Evolutionary conservation across 495 filamentous ascomycete species (phyloP).

Genomic region (Hyaloscypha variabilis): DNA sequence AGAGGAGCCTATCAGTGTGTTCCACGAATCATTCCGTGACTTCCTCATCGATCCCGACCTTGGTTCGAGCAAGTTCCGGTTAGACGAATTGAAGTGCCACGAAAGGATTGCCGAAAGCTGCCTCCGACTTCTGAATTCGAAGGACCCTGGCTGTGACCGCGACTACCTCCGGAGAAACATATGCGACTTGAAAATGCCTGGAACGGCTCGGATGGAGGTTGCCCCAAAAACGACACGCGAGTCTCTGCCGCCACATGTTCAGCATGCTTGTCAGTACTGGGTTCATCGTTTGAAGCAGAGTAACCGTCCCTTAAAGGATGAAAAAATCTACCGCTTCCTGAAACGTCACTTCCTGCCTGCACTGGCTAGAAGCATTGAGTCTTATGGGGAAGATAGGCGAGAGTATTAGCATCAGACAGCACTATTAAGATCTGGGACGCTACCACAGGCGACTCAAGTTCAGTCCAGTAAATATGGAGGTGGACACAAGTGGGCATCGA

Average conservation of each 20-base stretch:
- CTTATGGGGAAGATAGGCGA: too few relatives aligned
- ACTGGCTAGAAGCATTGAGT: constrained; percentile 10
- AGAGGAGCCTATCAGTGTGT: constrained; percentile 26
- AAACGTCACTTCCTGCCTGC: constrained; percentile 42
- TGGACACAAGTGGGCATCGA: too few relatives aligned
- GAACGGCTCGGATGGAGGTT: constrained; percentile 27
- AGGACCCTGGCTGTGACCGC: too few relatives aligned
- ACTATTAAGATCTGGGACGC: too few relatives aligned
- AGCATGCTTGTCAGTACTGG: constrained; percentile 41
- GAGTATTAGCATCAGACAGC: neutral
- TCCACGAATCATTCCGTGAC: constrained; percentile 54
- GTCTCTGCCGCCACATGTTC: constrained; percentile 32
- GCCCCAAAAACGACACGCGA: constrained; percentile 7
- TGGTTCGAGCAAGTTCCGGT: constrained; percentile 39
- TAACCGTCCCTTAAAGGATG: constrained; percentile 27
- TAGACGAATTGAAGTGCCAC: constrained; percentile 42
- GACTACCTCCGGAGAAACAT: constrained; percentile 42
- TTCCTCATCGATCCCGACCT: constrained; percentile 44
- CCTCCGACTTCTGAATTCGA: too few relatives aligned
- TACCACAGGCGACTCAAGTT: too few relatives aligned
- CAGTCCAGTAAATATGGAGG: too few relatives aligned
- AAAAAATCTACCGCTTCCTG: constrained; percentile 38
- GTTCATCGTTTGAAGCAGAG: constrained; percentile 44
- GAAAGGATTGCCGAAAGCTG: constrained; percentile 36
- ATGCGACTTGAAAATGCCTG: constrained; percentile 38